A percentile compares a stretch with the other conserved stretches of the same genome.
These are phyloP conservation scores for Phytophthora crassamura DNA, from an alignment of 352 stramenopile genomes.

Conservation along the genomic window DNA sequence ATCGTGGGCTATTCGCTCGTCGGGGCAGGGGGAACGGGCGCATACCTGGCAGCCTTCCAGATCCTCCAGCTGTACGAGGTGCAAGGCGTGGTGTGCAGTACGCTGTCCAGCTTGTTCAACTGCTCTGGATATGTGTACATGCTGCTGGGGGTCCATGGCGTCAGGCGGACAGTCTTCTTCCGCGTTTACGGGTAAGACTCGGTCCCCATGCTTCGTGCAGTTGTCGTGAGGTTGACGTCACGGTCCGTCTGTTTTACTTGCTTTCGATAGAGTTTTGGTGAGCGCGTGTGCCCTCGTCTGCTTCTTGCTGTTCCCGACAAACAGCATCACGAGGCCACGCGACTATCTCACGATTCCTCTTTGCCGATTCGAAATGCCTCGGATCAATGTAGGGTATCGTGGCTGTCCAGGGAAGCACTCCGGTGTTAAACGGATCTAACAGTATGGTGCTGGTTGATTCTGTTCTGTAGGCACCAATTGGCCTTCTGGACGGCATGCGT, in stretches of 20 bases:
- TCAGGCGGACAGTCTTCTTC: conserved; percentile 66
- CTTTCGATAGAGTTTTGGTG: conserved; percentile 48
- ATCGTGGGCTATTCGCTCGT: conserved; percentile 76
- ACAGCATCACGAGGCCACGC: conserved; percentile 60
- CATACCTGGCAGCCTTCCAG: conserved; percentile 83
- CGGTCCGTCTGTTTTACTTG: background rate
- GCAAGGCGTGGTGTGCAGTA: conserved; percentile 81
- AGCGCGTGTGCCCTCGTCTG: conserved; percentile 52
- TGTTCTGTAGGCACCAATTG: conserved; percentile 53
- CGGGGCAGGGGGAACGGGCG: conserved; percentile 72
- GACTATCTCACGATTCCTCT: conserved; percentile 59
- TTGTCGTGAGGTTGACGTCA: background rate
- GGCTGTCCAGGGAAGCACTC: background rate
- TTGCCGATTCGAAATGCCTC: conserved; percentile 59
- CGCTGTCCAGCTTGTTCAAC: conserved; percentile 86
- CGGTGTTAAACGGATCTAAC: background rate
- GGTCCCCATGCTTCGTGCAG: background rate
- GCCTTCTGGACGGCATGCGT: conserved; percentile 65
- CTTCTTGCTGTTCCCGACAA: conserved; percentile 76
- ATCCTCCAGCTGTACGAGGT: conserved; percentile 81
- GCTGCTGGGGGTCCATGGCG: conserved; percentile 58
- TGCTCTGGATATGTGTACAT: conserved; percentile 89
- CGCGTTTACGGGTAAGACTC: conserved; percentile 57
- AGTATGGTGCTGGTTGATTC: background rate
- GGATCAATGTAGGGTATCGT: conserved; percentile 48